A percentile compares a stretch with the other conserved stretches of the same genome.
Conservation (phyloP, 1,139 yeast species). For the Blastobotrys malaysiensis region DNA sequence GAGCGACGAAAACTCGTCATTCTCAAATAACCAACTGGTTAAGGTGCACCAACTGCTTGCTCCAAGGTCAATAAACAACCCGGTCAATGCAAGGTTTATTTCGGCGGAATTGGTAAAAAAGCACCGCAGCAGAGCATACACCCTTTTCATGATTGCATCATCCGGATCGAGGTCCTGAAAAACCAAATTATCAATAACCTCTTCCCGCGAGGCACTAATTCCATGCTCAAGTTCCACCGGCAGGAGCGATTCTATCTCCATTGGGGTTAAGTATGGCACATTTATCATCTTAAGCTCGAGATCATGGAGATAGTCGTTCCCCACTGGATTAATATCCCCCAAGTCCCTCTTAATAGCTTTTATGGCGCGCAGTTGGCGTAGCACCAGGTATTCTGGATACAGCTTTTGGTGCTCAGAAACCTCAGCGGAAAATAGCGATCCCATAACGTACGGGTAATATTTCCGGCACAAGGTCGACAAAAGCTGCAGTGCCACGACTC, state of each 20-base stretch:
- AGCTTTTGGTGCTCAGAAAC: background rate
- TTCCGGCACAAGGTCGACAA: slow-evolving; percentile 23
- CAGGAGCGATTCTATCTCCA: slow-evolving; percentile 5
- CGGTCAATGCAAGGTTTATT: slow-evolving; percentile 25
- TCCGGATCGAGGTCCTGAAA: slow-evolving; percentile 17
- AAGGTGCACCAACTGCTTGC: slow-evolving; percentile 22
- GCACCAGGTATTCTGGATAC: slow-evolving; percentile 2
- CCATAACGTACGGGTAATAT: slow-evolving; percentile 25
- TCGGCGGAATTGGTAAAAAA: slow-evolving; percentile 26
- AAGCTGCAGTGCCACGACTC: slow-evolving; percentile 22
- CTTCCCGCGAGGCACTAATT: slow-evolving; percentile 4
- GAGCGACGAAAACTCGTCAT: background rate
- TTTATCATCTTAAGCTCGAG: slow-evolving; percentile 18
- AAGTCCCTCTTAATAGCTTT: slow-evolving; percentile 12
- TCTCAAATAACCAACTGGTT: slow-evolving; percentile 21
- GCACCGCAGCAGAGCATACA: slow-evolving; percentile 13
- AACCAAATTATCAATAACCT: slow-evolving; percentile 1
- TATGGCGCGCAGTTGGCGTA: slow-evolving; percentile 10
- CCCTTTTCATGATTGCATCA: slow-evolving; percentile 17
- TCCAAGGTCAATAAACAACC: slow-evolving; percentile 23
- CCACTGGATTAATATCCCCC: slow-evolving; percentile 11
- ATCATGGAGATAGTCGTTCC: slow-evolving; percentile 16
- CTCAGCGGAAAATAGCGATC: slow-evolving; percentile 12
- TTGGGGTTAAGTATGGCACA: slow-evolving; percentile 16
- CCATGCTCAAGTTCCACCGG: slow-evolving; percentile 13